Conservation (phyloP, 768 basidiomycete species). For the Lepiota brunneoincarnata region DNA sequence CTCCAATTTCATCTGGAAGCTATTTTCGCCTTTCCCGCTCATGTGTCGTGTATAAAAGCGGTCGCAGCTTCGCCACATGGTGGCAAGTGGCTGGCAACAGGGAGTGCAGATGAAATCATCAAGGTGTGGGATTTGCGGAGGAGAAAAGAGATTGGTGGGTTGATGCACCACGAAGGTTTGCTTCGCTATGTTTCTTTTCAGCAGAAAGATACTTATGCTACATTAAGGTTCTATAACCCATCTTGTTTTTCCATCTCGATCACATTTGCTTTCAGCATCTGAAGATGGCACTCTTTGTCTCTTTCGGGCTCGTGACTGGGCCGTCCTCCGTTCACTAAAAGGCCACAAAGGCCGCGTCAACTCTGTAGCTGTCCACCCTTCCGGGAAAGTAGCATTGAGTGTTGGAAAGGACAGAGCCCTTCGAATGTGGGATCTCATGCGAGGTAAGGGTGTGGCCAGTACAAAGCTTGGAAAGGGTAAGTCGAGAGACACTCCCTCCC, state of each 20-base stretch:
- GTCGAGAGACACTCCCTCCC: slow-evolving; percentile 14
- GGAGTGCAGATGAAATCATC: slow-evolving; percentile 93
- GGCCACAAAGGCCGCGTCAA: slow-evolving; percentile 96
- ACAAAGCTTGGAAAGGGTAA: slow-evolving; percentile 86
- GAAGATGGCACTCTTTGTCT: slow-evolving; percentile 90
- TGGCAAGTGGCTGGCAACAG: slow-evolving; percentile 95
- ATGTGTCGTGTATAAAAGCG: slow-evolving; percentile 89
- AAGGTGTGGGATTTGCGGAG: slow-evolving; percentile 95
- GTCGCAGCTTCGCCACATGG: slow-evolving; percentile 86
- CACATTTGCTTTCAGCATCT: slow-evolving; percentile 87
- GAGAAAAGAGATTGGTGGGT: slow-evolving; percentile 89
- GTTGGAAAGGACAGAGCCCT: slow-evolving; percentile 88
- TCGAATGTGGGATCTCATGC: slow-evolving; percentile 99
- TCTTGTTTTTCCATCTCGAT: slow-evolving; percentile 81
- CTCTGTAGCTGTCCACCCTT: slow-evolving; percentile 86
- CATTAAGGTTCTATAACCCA: slow-evolving; percentile 85
- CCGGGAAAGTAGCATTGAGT: slow-evolving; percentile 86
- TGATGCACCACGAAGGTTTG: slow-evolving; percentile 93
- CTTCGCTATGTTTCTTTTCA: slow-evolving; percentile 6
- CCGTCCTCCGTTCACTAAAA: slow-evolving; percentile 79
- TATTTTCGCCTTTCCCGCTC: slow-evolving; percentile 95
- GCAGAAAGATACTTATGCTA: not conserved
- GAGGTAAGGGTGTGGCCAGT: slow-evolving; percentile 87
- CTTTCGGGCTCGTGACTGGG: slow-evolving; percentile 94
- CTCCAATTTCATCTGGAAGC: slow-evolving; percentile 57